Conservation (phyloP, 306 rosid genomes). For the Betula pendula region DNA sequence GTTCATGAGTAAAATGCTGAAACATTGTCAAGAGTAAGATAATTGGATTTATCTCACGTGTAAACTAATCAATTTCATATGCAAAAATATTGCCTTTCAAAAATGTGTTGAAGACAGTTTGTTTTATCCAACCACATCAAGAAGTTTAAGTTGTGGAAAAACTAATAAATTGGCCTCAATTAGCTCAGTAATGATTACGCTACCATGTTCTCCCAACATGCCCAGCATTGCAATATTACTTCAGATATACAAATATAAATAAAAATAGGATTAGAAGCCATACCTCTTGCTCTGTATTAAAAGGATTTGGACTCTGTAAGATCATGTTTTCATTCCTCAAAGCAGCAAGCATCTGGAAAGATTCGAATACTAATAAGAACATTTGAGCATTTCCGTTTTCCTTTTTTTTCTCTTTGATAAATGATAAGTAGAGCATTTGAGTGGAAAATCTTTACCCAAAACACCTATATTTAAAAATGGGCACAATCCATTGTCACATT, state of each 20-base stretch:
- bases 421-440: not conserved
- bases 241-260: not conserved
- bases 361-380: constrained; percentile 27
- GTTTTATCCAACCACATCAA: not conserved
- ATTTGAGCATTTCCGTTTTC: not conserved
- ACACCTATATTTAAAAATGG: constrained; percentile 10
- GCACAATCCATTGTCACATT: constrained; percentile 10
- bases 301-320: constrained; percentile 58
- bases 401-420: not conserved
- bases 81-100: not conserved
- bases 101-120: not conserved
- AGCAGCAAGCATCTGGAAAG: constrained; percentile 86
- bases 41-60: not conserved
- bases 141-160: not conserved
- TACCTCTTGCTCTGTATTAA: constrained; percentile 93
- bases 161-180: not conserved
- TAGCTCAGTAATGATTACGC: not conserved
- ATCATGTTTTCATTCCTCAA: constrained; percentile 65
- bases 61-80: not conserved
- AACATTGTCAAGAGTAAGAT: not conserved
- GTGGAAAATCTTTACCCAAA: constrained; percentile 35
- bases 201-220: not conserved
- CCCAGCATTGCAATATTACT: not conserved
- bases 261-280: constrained; percentile 7
- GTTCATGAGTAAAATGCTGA: not conserved